These are phyloP conservation scores for Diatrype stigma DNA, from an alignment of 2,329 filamentous ascomycete species.

Conservation along the genomic window DNA sequence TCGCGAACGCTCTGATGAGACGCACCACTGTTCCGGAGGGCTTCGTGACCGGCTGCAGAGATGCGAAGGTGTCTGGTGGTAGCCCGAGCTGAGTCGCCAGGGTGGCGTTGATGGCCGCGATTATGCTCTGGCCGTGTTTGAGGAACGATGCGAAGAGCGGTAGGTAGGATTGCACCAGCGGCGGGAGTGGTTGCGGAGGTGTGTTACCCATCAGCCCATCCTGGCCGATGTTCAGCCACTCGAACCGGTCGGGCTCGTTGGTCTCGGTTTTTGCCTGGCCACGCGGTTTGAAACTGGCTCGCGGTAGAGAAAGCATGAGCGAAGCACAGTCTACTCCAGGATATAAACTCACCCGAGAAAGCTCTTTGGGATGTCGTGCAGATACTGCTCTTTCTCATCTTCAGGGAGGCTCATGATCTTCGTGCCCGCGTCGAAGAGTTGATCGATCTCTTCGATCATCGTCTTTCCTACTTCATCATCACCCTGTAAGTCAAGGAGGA, in stretches of 20 bases:
- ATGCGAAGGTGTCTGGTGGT: slow-evolving; percentile 17
- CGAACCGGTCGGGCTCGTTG: slow-evolving; percentile 21
- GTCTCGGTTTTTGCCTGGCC: slow-evolving; percentile 16
- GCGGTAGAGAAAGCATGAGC: neutral
- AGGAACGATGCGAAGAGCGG: slow-evolving; percentile 10
- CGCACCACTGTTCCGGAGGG: slow-evolving; percentile 20
- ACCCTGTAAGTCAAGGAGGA: slow-evolving; percentile 12
- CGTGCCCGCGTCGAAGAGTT: slow-evolving; percentile 7
- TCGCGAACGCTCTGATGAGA: slow-evolving; percentile 14
- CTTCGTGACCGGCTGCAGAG: slow-evolving; percentile 18
- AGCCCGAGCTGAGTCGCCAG: slow-evolving; percentile 23
- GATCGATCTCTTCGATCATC: slow-evolving; percentile 10
- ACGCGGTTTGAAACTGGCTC: slow-evolving; percentile 14
- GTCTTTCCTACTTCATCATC: slow-evolving; percentile 4
- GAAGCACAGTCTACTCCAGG: neutral
- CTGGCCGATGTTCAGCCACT: slow-evolving; percentile 26
- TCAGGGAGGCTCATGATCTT: slow-evolving; percentile 6
- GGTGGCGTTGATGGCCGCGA: slow-evolving; percentile 9
- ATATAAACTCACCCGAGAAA: slow-evolving; percentile 10
- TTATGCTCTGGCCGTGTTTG: slow-evolving; percentile 10
- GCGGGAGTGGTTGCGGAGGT: slow-evolving; percentile 10
- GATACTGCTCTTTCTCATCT: slow-evolving; percentile 7
- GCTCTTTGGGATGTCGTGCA: slow-evolving; percentile 8
- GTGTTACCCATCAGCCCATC: slow-evolving; percentile 23
- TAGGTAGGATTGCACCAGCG: slow-evolving; percentile 1